phyloP scores from a whole-genome alignment of 106 monocot genomes.

The Iris macrosiphon region DNA sequence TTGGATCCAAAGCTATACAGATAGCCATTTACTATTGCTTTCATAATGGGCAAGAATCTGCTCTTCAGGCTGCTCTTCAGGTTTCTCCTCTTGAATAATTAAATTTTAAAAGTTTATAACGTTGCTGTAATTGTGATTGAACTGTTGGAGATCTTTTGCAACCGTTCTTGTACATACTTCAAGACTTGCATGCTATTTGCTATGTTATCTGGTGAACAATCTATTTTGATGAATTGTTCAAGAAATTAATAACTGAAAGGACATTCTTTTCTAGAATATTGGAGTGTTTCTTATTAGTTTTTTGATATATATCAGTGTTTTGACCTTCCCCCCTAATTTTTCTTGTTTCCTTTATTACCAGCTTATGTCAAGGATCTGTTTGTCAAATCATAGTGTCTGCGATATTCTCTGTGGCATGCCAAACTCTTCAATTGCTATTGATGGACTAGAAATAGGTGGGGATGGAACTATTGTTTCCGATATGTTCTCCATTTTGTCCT shows the following conservation, averaged over 20 bases:
- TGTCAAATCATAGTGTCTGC: constrained; percentile 35
- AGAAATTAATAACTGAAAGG: not conserved
- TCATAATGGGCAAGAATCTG: constrained; percentile 92
- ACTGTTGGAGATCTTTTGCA: no score
- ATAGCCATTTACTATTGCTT: constrained; percentile 77
- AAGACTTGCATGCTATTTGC: not conserved
- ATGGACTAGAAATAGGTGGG: constrained; percentile 47
- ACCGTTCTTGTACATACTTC: not conserved
- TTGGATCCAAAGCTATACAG: constrained; percentile 72
- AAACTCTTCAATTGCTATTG: constrained; percentile 27
- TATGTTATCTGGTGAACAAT: not conserved
- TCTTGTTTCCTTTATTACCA: constrained; percentile 25
- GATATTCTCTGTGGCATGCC: constrained; percentile 47
- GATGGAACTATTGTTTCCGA: constrained; percentile 77
- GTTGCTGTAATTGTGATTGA: no score
- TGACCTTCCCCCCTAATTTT: not conserved
- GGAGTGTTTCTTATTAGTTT: not conserved
- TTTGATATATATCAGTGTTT: constrained; percentile 1
- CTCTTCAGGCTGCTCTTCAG: constrained; percentile 82
- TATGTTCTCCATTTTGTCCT: constrained; percentile 66
- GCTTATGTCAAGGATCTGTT: constrained; percentile 77
- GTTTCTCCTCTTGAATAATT: constrained; percentile 15
- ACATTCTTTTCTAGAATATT: not conserved
- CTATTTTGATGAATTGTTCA: not conserved
- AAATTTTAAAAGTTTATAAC: not conserved